phyloP scores from a whole-genome alignment of 2,329 filamentous ascomycete genomes.

The Penicillium concentricum region DNA sequence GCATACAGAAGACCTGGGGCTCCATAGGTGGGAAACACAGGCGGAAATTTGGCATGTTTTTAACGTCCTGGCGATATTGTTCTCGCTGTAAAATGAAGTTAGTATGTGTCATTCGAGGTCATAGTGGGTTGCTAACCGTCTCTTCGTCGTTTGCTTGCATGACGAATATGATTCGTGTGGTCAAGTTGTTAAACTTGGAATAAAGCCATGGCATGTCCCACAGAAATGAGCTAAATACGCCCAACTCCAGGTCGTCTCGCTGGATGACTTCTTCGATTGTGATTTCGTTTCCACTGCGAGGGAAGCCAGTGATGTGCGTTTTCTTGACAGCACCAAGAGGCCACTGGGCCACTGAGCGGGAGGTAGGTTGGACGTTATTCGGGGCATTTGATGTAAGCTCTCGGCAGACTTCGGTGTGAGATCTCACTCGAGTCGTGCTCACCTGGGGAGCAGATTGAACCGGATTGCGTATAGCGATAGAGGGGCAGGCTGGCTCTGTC shows the following conservation, averaged over 20 bases:
- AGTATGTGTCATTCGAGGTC: neutral
- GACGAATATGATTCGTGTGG: conserved; percentile 63
- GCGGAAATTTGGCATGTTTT: conserved; percentile 55
- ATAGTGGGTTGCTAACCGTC: conserved; percentile 31
- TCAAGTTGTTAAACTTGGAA: conserved; percentile 62
- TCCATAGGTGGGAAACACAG: conserved; percentile 81
- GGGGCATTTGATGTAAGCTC: conserved; percentile 5
- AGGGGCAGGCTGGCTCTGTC: neutral
- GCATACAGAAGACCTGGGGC: conserved; percentile 72
- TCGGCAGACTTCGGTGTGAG: neutral
- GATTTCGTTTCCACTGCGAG: conserved; percentile 68
- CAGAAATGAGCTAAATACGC: conserved; percentile 81
- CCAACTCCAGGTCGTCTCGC: conserved; percentile 67
- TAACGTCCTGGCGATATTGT: conserved; percentile 41
- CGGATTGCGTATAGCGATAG: neutral
- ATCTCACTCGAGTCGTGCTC: neutral
- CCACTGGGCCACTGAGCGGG: conserved; percentile 43
- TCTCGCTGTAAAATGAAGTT: conserved; percentile 29
- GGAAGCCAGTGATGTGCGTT: conserved; percentile 69
- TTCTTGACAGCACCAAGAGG: conserved; percentile 70
- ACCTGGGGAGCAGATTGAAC: neutral
- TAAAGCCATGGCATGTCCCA: conserved; percentile 82
- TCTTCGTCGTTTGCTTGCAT: conserved; percentile 58
- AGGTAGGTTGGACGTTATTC: conserved; percentile 11
- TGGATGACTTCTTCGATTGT: conserved; percentile 86